phyloP scores from a whole-genome alignment of 192 early-diverging fungal species.

The Allomyces javanicus region DNA sequence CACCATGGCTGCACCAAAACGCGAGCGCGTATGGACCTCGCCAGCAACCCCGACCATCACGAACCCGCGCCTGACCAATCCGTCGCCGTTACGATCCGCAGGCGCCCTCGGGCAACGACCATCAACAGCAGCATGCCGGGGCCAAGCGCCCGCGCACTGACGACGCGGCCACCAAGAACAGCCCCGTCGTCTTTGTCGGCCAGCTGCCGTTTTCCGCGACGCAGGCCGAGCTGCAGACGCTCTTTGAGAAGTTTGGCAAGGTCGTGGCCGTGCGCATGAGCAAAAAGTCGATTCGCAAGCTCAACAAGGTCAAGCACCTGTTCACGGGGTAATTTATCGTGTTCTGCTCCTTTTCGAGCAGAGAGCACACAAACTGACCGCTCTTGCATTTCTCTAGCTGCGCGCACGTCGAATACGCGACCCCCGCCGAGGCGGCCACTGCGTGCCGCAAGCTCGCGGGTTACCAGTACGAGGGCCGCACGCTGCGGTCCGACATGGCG shows the following conservation, averaged over 20 bases:
- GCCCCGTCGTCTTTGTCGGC: conserved; percentile 33
- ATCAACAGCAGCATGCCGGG: too few relatives aligned
- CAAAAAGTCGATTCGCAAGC: conserved; percentile 19
- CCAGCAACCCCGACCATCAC: too few relatives aligned
- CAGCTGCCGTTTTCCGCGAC: conserved; percentile 44
- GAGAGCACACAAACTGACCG: conserved; percentile 1
- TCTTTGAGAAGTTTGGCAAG: conserved; percentile 39
- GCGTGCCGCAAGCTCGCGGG: neutral
- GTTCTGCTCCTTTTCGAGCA: conserved; percentile 1
- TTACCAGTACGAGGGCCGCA: neutral
- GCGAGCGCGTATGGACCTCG: too few relatives aligned
- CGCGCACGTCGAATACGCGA: conserved; percentile 6
- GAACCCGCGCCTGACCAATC: too few relatives aligned
- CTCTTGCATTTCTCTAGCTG: neutral
- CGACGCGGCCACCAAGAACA: neutral
- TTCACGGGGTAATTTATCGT: neutral
- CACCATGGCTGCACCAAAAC: too few relatives aligned
- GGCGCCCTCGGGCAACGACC: too few relatives aligned
- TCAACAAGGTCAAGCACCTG: conserved; percentile 45
- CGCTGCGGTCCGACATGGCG: neutral
- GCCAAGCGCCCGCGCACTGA: too few relatives aligned
- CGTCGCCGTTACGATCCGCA: too few relatives aligned
- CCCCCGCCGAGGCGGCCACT: neutral
- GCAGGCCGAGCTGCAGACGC: conserved; percentile 31
- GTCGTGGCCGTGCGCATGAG: conserved; percentile 47